Evolutionary conservation across 2,329 filamentous ascomycete species (phyloP), one percentile per base, ranked within the genome.

Genomic region (Aspergillus sp.): DNA sequence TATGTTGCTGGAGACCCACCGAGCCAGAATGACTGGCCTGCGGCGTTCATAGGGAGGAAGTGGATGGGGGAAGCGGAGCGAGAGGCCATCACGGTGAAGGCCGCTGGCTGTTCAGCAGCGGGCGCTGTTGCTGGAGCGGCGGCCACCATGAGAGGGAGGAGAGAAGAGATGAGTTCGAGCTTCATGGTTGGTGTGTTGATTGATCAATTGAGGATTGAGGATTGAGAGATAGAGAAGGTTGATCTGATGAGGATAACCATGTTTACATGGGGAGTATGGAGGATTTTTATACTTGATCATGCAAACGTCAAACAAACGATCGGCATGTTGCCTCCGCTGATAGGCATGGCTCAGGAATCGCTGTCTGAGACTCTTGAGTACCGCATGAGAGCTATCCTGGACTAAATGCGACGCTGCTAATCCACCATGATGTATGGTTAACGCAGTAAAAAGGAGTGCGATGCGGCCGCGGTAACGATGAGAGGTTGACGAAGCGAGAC

Each of bases 11-110:
- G 76, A 1, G 72, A 59, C 17, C 79, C 79, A 25, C 83, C 83
- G 38, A 86, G 74, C 67, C 74, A 85, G 76, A 87, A 85, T 51
- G 77, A 77, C 34, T 74, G 71, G 43, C 79, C 79, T n/a, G 75
- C 74, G 41, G 84, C 84, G 48, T 81, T 80, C 63, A 86, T 70
- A 15, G 74, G 66, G 15, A 74, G 70, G 22, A 80, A 72, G 71
- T 87, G 82, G 68, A 87, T 79, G 43, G 80, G 80, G 1, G 81
- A 83, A 25, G 72, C 81, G 31, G 79, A 81, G 69, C 79, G 80
- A 53, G 74, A 63, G 70, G 79, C 72, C 64, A 81, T 79, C 68
- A 83, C 77, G 57, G 68, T 71, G 68, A 83, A 84, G 66, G 64
- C 46, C n/a, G 63, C 30, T 17, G 61, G 50, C 22, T 57, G 47